Evolutionary conservation across 495 filamentous ascomycete species (phyloP), one percentile per base, ranked within the genome.

Genomic region (Penicillium odoratum): DNA sequence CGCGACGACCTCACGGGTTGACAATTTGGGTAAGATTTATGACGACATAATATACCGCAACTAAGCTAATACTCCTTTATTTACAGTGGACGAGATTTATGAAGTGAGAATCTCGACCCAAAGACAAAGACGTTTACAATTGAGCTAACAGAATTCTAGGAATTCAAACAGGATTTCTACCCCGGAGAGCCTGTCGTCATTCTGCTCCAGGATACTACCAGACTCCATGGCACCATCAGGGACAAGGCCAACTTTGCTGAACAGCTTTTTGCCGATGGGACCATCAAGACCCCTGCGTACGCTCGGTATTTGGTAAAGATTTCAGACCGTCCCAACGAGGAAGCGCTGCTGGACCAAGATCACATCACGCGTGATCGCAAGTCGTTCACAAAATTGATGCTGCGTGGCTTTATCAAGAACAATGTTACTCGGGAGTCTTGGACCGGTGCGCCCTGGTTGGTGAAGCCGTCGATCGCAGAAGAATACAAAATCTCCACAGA

Each of bases 321-420:
- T 30, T 77, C 86, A 36, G 82, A 88, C 53, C 79, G 82, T 29
- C 85, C 84, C 6, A 82, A 85, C 15, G 85, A 91, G 65, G 91
- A 95, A 66, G 87, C 86, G 46, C 75, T 91, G 18, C 78, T 95
- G 38, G 90, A 95, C 64, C 87, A 93, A 57, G 80, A 87, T 34
- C 87, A 94, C 61, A 87, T 98, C 61, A 86, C 82, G 43, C 88
- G 94, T 16, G 94, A 98, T 63, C 86, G 91, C 28, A 96, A 93
- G 64, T 85, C 91, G 5, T 99, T 98, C 72, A 96, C 93, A 40
- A 99, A 99, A 74, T 86, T 93, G 46, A 91, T 96, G 70, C 78
- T 99, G 51, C 86, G 93, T 30, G 89, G 91, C 3, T 98, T 97
- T 59, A 91, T 99, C 56, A 96, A 97, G 66, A 93, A 96, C 73